Evolutionary conservation across 345 rosid genomes (phyloP).

Genomic region (Mercurialis annua): DNA sequence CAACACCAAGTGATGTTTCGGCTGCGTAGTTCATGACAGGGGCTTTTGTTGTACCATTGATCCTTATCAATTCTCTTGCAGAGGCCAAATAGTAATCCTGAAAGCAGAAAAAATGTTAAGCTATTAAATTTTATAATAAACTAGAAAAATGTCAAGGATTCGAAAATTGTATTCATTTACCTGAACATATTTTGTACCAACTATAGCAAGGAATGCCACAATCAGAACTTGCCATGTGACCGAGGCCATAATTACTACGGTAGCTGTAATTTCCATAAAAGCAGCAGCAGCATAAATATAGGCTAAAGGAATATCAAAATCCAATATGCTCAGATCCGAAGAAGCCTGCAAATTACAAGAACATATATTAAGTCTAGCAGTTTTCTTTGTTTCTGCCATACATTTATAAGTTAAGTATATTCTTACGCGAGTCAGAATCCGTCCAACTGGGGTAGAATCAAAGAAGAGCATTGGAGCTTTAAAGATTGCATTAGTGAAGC

Average conservation of each 20-base stretch:
- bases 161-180: not conserved
- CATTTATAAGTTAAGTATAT: not conserved
- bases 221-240: slow-evolving; percentile 34
- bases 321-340: slow-evolving; percentile 30
- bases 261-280: slow-evolving; percentile 12
- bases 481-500: slow-evolving; percentile 29
- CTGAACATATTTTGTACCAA: slow-evolving; percentile 17
- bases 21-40: slow-evolving; percentile 87
- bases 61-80: slow-evolving; percentile 76
- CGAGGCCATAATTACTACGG: slow-evolving; percentile 22
- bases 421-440: slow-evolving; percentile 43
- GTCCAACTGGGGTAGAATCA: slow-evolving; percentile 45
- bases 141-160: not conserved
- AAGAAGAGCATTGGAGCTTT: slow-evolving; percentile 45
- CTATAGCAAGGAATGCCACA: slow-evolving; percentile 23
- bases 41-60: slow-evolving; percentile 90
- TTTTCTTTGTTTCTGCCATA: too few species aligned
- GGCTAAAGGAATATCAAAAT: slow-evolving; percentile 25
- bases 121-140: not conserved
- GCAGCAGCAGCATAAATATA: slow-evolving; percentile 6
- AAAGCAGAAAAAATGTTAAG: not conserved
- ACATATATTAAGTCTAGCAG: not conserved
- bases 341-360: slow-evolving; percentile 24
- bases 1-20: slow-evolving; percentile 79
- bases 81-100: slow-evolving; percentile 74